Base-by-base conservation (phyloP, 192 early-diverging fungal genomes). In the Coemansia sp. region DNA sequence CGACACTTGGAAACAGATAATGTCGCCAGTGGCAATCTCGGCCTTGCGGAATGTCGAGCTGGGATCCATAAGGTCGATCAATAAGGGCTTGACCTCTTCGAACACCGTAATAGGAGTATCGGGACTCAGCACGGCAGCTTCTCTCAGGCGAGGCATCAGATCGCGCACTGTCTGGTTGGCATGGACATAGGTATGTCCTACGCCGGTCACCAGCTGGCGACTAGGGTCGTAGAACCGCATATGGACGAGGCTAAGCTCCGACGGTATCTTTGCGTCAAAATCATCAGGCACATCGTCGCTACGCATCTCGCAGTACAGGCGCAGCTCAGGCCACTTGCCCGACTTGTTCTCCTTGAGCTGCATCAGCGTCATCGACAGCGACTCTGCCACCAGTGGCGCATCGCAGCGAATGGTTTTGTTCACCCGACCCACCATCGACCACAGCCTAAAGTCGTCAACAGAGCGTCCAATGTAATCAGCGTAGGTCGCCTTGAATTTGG, bases 21-120 rank as follows among this genome's bases (percentile, higher is more conserved):
- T 98, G 73, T 99, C 97, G 36, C 97, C 97, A 64, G 92, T 92
- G 74, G 94, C 91, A 55, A 99, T 89, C 74, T 99, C 97, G 15
- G 92, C 89, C 34, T 78, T 60, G 3, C 58, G 53, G 78, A 96
- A 96, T 2, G 92, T 92, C 36, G 65, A 36, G 36, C 85, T 79
- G 12, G 70, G 39, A 64, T 93, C 90, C 82, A 94, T 88, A 31
- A 71, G 68, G 49, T 98, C 95, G 57, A 99, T 92, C 92, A 97
- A 91, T 9, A 85, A 87, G 0, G 97, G 95, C 85, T 97, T 97
- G 68, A 99, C 90, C 81, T 99, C 97, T 87, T 94, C 94, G 69
- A 85, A 94, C 31, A 94, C 46, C 53, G 78, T 74, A 22, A 98
- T 50, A 0, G 80, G 70, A 7, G 92, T 91, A 40, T 81, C 84